Evolutionary conservation across 495 filamentous ascomycete species (phyloP).

Genomic region (Aspergillus funiculosus): DNA sequence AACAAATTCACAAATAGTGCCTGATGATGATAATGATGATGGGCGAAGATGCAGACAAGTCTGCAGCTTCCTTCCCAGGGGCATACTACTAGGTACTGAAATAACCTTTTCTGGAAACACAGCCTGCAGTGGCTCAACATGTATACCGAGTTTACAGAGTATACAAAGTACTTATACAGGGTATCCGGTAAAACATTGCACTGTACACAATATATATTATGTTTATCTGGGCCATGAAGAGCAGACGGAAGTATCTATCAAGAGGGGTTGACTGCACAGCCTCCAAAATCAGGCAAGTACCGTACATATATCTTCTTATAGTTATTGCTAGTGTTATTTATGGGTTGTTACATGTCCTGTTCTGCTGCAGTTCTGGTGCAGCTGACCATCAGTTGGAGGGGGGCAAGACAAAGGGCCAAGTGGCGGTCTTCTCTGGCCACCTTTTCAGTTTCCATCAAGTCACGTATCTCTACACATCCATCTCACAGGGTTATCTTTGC

Average conservation of each 20-base stretch:
- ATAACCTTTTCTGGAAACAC: not conserved
- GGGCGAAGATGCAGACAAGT: not conserved
- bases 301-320: no score
- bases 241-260: not conserved
- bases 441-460: not conserved
- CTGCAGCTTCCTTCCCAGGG: conserved; percentile 5
- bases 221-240: conserved; percentile 2
- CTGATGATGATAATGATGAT: conserved; percentile 9
- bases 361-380: conserved; percentile 12
- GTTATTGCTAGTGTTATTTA: no score
- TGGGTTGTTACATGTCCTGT: no score
- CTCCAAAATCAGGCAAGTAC: no score
- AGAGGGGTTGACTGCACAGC: no score
- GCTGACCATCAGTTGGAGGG: conserved; percentile 15
- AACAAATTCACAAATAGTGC: conserved; percentile 3
- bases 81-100: no score
- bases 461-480: no score
- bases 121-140: conserved; percentile 5
- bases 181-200: not conserved
- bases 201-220: no score
- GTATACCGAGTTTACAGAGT: no score
- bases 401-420: conserved; percentile 10
- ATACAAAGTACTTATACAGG: not conserved
- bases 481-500: no score
- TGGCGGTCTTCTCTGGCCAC: not conserved